phyloP scores from a whole-genome alignment of 129 eudicot genomes.

The Mikania micrantha region DNA sequence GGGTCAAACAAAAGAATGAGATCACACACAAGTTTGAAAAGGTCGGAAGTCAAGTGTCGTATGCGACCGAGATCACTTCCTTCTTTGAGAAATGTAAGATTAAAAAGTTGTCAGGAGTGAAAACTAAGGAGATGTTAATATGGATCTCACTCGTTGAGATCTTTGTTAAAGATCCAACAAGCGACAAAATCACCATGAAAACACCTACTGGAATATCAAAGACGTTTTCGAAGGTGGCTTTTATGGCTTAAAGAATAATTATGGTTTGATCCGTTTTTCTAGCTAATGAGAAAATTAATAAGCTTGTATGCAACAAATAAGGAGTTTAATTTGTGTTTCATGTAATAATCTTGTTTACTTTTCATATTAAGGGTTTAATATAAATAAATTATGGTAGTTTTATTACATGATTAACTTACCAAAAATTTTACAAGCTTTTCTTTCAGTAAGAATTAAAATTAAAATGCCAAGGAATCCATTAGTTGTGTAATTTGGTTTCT shows the following conservation, averaged over 20 bases:
- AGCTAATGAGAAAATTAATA: no score
- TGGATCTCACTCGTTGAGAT: constrained; percentile 49
- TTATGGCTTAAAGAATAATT: neutral
- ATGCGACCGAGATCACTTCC: constrained; percentile 4
- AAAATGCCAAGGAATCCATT: no score
- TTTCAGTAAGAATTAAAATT: no score
- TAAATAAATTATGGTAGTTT: no score
- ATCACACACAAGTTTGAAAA: constrained; percentile 46
- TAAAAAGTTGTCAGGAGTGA: constrained; percentile 53
- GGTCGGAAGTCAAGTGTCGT: constrained; percentile 20
- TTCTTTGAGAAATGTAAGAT: constrained; percentile 31
- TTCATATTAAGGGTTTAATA: no score
- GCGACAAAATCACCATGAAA: constrained; percentile 44
- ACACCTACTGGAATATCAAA: constrained; percentile 46
- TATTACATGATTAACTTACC: no score
- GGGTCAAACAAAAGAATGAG: constrained; percentile 54
- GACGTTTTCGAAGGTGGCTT: constrained; percentile 36
- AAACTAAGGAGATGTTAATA: constrained; percentile 54
- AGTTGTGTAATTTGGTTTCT: no score
- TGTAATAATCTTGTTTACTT: no score
- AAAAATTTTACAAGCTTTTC: no score
- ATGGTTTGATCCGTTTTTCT: no score
- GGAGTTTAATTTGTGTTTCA: no score
- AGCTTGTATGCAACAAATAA: neutral
- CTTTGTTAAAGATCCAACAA: constrained; percentile 23